Percentiles rank a stretch among this genome's conserved stretches.
Conservation (phyloP, 2,329 filamentous ascomycete species). For the Diplodia corticola region DNA sequence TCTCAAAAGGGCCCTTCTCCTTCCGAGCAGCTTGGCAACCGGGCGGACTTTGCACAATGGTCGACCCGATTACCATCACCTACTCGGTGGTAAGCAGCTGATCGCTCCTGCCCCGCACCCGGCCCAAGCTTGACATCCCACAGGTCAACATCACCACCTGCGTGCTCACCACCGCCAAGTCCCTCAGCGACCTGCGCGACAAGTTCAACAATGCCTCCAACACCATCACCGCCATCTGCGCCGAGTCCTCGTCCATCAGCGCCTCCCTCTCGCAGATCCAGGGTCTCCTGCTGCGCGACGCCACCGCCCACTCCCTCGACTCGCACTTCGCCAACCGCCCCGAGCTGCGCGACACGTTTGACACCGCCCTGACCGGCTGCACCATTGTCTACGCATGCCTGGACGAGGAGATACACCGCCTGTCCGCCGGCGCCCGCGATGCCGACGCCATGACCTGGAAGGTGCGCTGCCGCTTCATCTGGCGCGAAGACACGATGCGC, state of each 20-base stretch:
- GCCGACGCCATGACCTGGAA: slow-evolving; percentile 30
- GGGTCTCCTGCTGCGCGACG: slow-evolving; percentile 32
- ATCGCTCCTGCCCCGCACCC: not conserved
- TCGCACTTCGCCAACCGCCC: slow-evolving; percentile 30
- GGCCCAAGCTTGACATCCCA: not conserved
- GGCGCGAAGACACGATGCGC: slow-evolving; percentile 38
- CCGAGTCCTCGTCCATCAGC: slow-evolving; percentile 37
- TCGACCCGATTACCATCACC: not conserved
- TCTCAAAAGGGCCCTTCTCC: not conserved
- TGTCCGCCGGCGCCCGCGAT: slow-evolving; percentile 28
- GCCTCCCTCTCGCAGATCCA: slow-evolving; percentile 37
- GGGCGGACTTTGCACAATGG: not conserved
- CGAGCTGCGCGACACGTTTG: slow-evolving; percentile 35
- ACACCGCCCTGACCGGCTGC: slow-evolving; percentile 36
- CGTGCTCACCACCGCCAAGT: slow-evolving; percentile 34
- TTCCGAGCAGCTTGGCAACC: not conserved
- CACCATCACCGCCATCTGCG: slow-evolving; percentile 37
- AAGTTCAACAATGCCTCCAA: slow-evolving; percentile 35
- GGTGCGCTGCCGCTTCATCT: slow-evolving; percentile 33
- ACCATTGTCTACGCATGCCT: slow-evolving; percentile 37
- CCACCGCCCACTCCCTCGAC: not conserved
- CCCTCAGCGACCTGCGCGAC: slow-evolving; percentile 33
- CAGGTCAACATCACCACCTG: slow-evolving; percentile 30
- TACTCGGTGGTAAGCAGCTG: not conserved
- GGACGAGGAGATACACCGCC: slow-evolving; percentile 34